Conservation (phyloP, 176 grass and related monocot species). For the Carex scoparia region DNA sequence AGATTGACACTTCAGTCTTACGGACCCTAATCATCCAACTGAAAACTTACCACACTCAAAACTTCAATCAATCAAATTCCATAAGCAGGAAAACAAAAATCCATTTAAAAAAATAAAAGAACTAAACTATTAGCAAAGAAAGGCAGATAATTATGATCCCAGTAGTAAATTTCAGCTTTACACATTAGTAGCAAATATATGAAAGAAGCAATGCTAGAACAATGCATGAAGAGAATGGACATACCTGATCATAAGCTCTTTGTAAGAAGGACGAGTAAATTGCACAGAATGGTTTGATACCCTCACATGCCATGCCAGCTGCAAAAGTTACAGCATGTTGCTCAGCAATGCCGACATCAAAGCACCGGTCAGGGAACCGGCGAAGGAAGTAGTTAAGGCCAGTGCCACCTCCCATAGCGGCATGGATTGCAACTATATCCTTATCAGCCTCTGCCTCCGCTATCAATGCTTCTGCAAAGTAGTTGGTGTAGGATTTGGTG, state of each 20-base stretch:
- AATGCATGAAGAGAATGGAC: not conserved
- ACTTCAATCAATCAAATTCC: constrained; percentile 1
- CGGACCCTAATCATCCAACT: not conserved
- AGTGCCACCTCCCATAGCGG: constrained; percentile 95
- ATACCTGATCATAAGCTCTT: constrained; percentile 88
- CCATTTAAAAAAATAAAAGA: not conserved
- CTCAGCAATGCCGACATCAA: constrained; percentile 96
- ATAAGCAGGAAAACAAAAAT: not conserved
- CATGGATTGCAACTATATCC: constrained; percentile 86
- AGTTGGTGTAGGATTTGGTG: constrained; percentile 85
- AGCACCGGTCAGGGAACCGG: constrained; percentile 84
- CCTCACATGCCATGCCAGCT: constrained; percentile 84
- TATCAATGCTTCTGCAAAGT: constrained; percentile 86
- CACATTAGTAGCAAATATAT: not conserved
- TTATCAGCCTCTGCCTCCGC: constrained; percentile 87
- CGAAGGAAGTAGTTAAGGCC: constrained; percentile 95
- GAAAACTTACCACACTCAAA: not conserved
- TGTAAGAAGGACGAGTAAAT: constrained; percentile 98
- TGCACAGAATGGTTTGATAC: constrained; percentile 91
- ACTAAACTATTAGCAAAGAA: not conserved
- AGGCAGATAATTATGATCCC: not conserved
- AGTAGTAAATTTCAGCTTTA: not conserved
- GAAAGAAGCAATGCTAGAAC: not conserved
- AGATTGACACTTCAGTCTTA: not conserved
- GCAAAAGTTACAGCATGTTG: constrained; percentile 98